These are phyloP conservation scores for Pythium oligandrum DNA, from an alignment of 352 stramenopile species.

Conservation along the genomic window DNA sequence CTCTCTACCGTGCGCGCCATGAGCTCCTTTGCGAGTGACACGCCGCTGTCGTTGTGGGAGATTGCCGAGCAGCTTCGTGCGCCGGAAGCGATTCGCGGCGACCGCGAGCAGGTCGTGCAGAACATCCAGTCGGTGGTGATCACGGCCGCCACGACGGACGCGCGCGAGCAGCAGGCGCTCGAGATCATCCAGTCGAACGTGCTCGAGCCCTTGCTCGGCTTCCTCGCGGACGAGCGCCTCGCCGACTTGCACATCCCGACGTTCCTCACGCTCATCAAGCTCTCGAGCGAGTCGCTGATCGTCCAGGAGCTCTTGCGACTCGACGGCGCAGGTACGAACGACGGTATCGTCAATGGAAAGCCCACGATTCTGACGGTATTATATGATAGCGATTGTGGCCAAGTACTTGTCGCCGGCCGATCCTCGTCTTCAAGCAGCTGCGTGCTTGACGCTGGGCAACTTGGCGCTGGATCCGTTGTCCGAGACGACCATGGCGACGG, in stretches of 20 bases:
- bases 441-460: conserved; percentile 59
- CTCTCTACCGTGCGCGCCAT: no score
- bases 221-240: conserved; percentile 48
- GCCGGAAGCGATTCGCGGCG: not conserved
- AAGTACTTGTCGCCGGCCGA: conserved; percentile 44
- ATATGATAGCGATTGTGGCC: conserved; percentile 18
- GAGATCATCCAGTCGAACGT: conserved; percentile 55
- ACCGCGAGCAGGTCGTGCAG: conserved; percentile 10
- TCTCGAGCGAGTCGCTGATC: conserved; percentile 46
- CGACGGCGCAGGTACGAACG: conserved; percentile 16
- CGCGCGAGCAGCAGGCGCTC: conserved; percentile 37
- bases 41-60: conserved; percentile 10
- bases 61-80: conserved; percentile 13
- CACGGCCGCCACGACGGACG: conserved; percentile 9
- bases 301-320: conserved; percentile 57
- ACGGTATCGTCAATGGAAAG: not conserved
- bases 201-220: conserved; percentile 31
- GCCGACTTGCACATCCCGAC: conserved; percentile 54
- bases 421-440: conserved; percentile 52
- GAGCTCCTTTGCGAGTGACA: no score
- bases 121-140: conserved; percentile 15
- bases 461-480: conserved; percentile 42
- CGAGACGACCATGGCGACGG: conserved; percentile 24
- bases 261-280: conserved; percentile 60
- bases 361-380: not conserved